Evolutionary conservation across 192 early-diverging fungal genomes (phyloP), one percentile per base, ranked within the genome.

Genomic region (Podila minutissima): DNA sequence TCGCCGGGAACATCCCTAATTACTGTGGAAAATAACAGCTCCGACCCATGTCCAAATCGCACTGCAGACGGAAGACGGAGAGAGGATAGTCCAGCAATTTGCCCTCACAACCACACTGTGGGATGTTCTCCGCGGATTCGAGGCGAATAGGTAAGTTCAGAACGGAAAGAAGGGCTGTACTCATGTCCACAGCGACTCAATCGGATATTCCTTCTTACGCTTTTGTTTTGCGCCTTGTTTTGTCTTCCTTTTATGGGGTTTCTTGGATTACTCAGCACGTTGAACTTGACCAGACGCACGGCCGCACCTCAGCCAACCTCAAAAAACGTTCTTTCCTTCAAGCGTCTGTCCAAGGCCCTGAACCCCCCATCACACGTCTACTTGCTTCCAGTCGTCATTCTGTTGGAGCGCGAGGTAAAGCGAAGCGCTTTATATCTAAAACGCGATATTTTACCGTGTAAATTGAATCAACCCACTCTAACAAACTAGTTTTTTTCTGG

Each of bases 61-160:
- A 7, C 82, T 97, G 20, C 94, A 96, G 75, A 74, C 94, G 15
- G 89, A 91, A 20, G 92, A 92, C 37, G 88, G 89, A 6, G 87
- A 82, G 17, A 85, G 96, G 35, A 70, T 93, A 12, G 87, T 93
- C 26, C 85, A 81, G 31, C 89, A 92, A 28, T 95, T 93, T 69
- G 65, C 75, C 9, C 66, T 85, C 5, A 67, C 76, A 13, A 83
- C 87, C 2, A 87, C 89, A 31, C 86, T 97, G 8, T 97, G 96
- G 96, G 87, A 87, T 24, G 82, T 94, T 31, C 79, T 94, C 29
- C 59, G 79, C 63, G 75, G 75, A 58, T 90, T 92, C 68, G 93
- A 94, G 68, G 33, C 84, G 17, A 81, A 81, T 50, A 83, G 79
- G 88, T 89, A 76, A 48, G 76, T 46, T 46, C 41, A 46, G 15